These are phyloP conservation scores for Moniliella sp. DNA, from an alignment of 1,284 basidiomycete genomes.

Conservation along the genomic window DNA sequence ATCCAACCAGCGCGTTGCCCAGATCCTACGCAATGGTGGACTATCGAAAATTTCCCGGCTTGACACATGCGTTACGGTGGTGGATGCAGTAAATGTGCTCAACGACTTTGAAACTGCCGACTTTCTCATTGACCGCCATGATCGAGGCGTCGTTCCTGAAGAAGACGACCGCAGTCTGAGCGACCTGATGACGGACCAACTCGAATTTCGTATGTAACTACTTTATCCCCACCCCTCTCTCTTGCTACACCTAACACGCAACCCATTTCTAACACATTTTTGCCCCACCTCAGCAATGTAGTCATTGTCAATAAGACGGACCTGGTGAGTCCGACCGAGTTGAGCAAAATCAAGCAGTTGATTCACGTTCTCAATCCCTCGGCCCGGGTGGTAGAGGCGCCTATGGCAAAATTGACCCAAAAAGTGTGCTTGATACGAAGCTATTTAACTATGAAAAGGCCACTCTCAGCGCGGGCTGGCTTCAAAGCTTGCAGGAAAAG, in stretches of 20 bases:
- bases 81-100: constrained; percentile 31
- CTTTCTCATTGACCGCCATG: constrained; percentile 36
- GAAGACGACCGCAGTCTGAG: constrained; percentile 39
- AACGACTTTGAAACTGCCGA: constrained; percentile 37
- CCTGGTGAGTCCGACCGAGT: constrained; percentile 24
- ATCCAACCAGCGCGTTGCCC: constrained; percentile 27
- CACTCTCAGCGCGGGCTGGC: constrained; percentile 37
- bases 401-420: constrained; percentile 33
- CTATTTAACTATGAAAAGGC: constrained; percentile 36
- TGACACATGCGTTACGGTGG: constrained; percentile 18
- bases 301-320: constrained; percentile 38
- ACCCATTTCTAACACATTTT: too few species aligned
- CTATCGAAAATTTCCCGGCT: constrained; percentile 32
- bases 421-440: constrained; percentile 32
- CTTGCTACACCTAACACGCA: too few species aligned
- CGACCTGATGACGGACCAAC: too few species aligned
- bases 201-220: too few species aligned
- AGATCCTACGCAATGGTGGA: constrained; percentile 36
- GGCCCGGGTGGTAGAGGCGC: constrained; percentile 33
- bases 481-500: constrained; percentile 35
- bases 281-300: constrained; percentile 37
- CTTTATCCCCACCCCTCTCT: too few species aligned
- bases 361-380: constrained; percentile 36
- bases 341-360: constrained; percentile 30
- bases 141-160: constrained; percentile 15